Evolutionary conservation across 2,329 filamentous ascomycete genomes (phyloP), one percentile per base, ranked within the genome.

Genomic region (Phaeosphaeria sp.): DNA sequence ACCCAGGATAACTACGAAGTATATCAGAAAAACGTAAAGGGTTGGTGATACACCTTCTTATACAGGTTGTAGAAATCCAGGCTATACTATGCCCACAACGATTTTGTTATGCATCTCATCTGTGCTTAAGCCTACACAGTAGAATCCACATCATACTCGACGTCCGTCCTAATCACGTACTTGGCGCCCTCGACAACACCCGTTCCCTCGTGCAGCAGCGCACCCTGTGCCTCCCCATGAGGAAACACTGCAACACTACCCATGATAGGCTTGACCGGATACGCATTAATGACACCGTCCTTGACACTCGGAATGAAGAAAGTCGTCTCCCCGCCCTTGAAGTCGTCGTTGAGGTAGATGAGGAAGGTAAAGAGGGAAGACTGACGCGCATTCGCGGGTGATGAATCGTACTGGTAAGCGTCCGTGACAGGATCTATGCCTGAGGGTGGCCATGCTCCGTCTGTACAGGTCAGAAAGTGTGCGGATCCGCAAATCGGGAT

Each of bases 391-490:
- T 78, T 79, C 1, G 80, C 59, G 0, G 88, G 88, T 1, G 88
- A 91, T 1, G 83, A 77, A 63, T 91, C 89, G 73, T 91, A 91
- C 3, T 89, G 80, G 55, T 91, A 91, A 1, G 78, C 82, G 61
- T 85, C 82, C 9, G 73, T 77, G 51, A 83, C 80, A 0, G 84
- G 76, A 1, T 83, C 75, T 45, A 91, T 87, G 1, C 87, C 87
- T 0, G 88, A 91, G 0, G 89, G 89, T 13, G 89, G 89, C 89
- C 89, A 91, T 0, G 89, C 89, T 7, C 89, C 89, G 64, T 91
- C 83, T 70, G 21, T 18, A 40, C 2, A 9, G 18, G 51, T 61
- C 48, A 59, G 52, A n/a, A 52, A 42, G 7, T n/a, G n/a, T n/a
- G n/a, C n/a, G n/a, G n/a, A n/a, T n/a, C n/a, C n/a, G n/a, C n/a